A percentile compares a stretch with the other conserved stretches of the same genome.
Conservation (phyloP, 768 basidiomycete species). For the Russula sp. region DNA sequence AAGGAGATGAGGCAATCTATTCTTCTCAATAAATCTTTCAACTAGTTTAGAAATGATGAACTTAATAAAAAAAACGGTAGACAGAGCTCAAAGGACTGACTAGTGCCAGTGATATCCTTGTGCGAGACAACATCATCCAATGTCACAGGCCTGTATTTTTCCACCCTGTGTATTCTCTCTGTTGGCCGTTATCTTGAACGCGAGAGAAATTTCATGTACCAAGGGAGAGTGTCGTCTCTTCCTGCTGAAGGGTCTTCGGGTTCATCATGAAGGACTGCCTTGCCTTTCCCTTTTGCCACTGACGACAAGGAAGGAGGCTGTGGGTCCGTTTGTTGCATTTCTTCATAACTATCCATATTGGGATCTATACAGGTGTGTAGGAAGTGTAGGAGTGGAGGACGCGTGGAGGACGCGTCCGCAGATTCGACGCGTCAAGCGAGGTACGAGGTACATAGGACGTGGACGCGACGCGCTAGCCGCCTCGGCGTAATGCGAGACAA, state of each 20-base stretch:
- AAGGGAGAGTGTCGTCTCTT: conserved; percentile 71
- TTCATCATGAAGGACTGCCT: conserved; percentile 38
- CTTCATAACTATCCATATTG: conserved; percentile 53
- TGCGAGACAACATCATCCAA: conserved; percentile 96
- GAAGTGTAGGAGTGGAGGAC: not conserved
- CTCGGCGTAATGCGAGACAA: conserved; percentile 15
- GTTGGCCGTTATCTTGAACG: conserved; percentile 1
- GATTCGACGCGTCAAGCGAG: not conserved
- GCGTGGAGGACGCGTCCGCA: conserved; percentile 5
- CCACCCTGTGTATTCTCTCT: conserved; percentile 52
- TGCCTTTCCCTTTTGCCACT: conserved; percentile 65
- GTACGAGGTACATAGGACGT: no score
- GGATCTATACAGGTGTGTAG: not conserved
- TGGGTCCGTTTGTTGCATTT: conserved; percentile 41
- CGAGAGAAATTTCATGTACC: conserved; percentile 41
- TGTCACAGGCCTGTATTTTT: conserved; percentile 91
- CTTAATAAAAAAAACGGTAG: not conserved
- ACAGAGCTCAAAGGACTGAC: conserved; percentile 39
- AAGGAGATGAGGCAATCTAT: conserved; percentile 86
- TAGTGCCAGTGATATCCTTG: conserved; percentile 89
- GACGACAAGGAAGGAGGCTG: conserved; percentile 19
- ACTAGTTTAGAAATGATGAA: conserved; percentile 41
- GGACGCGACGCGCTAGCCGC: not conserved
- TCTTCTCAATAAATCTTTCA: conserved; percentile 94
- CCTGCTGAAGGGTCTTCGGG: conserved; percentile 24